These are phyloP conservation scores for Penicillium verhagenii DNA, from an alignment of 495 filamentous ascomycete genomes.

Conservation along the genomic window DNA sequence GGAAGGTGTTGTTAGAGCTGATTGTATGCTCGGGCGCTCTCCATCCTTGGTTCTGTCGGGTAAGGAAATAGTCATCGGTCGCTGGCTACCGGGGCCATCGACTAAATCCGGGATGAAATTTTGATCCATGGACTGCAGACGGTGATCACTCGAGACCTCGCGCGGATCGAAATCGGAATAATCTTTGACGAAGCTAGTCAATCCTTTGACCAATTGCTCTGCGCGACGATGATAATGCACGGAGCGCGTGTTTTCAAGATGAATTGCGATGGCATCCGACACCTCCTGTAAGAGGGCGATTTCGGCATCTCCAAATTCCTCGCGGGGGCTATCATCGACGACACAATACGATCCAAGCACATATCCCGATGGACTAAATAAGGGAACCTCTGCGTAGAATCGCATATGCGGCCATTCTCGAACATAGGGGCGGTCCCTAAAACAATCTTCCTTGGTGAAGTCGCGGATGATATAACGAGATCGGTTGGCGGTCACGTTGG, in stretches of 20 bases:
- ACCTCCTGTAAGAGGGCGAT: constrained; percentile 30
- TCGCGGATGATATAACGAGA: constrained; percentile 51
- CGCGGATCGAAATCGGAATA: constrained; percentile 27
- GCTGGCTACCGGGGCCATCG: background rate
- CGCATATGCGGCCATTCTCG: constrained; percentile 40
- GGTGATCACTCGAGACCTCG: constrained; percentile 14
- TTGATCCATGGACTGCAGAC: constrained; percentile 5
- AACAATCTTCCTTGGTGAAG: constrained; percentile 47
- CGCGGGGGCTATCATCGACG: constrained; percentile 52
- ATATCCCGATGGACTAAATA: constrained; percentile 56
- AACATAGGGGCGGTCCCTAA: constrained; percentile 44
- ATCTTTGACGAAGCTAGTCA: constrained; percentile 33
- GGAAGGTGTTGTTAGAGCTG: constrained; percentile 4
- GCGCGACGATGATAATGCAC: constrained; percentile 27
- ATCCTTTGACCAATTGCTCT: constrained; percentile 30
- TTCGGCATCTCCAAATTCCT: constrained; percentile 29
- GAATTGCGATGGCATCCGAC: constrained; percentile 28
- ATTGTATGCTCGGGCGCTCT: background rate
- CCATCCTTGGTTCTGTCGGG: background rate
- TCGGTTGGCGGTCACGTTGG: constrained; percentile 25
- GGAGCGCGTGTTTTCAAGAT: constrained; percentile 35
- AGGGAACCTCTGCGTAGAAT: constrained; percentile 65
- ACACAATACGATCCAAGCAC: constrained; percentile 63
- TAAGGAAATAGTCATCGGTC: background rate
- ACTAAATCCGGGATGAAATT: background rate